Conservation (phyloP, 805 yeast species). For the Candida koratica region DNA sequence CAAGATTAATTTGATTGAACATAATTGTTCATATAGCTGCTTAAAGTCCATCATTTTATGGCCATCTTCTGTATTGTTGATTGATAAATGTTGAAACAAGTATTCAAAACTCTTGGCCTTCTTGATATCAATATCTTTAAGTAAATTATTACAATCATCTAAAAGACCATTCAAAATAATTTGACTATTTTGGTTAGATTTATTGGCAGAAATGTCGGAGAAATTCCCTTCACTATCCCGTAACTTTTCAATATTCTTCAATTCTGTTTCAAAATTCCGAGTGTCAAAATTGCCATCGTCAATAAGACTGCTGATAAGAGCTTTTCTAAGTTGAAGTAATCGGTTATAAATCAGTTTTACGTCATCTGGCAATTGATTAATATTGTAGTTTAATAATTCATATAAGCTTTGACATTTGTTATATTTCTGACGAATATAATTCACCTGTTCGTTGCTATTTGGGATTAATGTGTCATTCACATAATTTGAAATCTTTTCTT, state of each 20-base stretch:
- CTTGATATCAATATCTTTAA: conserved; percentile 61
- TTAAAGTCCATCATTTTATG: conserved; percentile 19
- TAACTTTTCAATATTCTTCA: conserved; percentile 28
- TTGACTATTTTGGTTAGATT: conserved; percentile 20
- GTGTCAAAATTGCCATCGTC: conserved; percentile 9
- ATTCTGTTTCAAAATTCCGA: conserved; percentile 19
- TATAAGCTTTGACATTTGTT: conserved; percentile 58
- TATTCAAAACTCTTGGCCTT: conserved; percentile 20
- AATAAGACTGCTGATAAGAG: conserved; percentile 43
- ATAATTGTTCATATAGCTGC: conserved; percentile 55
- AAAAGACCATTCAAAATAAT: conserved; percentile 66
- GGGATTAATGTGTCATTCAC: not conserved
- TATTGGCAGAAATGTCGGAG: conserved; percentile 8
- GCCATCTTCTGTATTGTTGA: conserved; percentile 28
- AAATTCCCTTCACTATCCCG: conserved; percentile 60
- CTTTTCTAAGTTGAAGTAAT: conserved; percentile 61
- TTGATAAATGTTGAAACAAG: conserved; percentile 16
- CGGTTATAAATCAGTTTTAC: conserved; percentile 48
- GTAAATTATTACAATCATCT: conserved; percentile 76
- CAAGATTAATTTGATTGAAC: conserved; percentile 64
- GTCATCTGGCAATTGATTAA: conserved; percentile 41
- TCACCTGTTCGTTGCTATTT: conserved; percentile 49
- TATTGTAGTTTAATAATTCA: conserved; percentile 48
- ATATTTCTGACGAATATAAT: conserved; percentile 61
- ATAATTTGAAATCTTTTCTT: conserved; percentile 6